A percentile compares a stretch with the other conserved stretches of the same genome.
phyloP scores from a whole-genome alignment of 257 asterid genomes.

The Nicotiana attenuata region DNA sequence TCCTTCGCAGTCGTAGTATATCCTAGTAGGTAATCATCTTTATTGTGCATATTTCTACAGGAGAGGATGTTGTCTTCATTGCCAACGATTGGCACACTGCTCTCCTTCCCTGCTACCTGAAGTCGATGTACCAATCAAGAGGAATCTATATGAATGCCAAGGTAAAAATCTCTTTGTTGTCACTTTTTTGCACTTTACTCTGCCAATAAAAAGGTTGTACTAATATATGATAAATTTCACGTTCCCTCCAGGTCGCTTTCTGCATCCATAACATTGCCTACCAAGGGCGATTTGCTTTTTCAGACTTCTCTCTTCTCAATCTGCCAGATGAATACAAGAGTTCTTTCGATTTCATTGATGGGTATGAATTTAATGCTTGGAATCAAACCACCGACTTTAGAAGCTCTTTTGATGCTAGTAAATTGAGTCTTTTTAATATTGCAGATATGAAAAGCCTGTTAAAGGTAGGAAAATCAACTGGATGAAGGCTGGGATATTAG shows the following conservation, averaged over 20 bases:
- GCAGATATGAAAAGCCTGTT: conserved; percentile 70
- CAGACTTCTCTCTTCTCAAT: conserved; percentile 73
- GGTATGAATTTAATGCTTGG: conserved; percentile 39
- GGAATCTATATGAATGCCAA: conserved; percentile 77
- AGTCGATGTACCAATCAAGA: conserved; percentile 69
- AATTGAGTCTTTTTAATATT: conserved; percentile 10
- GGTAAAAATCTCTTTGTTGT: conserved; percentile 28
- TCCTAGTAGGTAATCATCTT: neutral
- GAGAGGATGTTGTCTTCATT: conserved; percentile 83
- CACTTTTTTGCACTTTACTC: neutral
- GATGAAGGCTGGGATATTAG: conserved; percentile 92
- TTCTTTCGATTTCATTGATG: conserved; percentile 88
- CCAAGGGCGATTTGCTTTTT: conserved; percentile 82
- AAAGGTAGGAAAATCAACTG: conserved; percentile 94
- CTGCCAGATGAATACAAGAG: conserved; percentile 70
- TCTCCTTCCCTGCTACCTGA: conserved; percentile 86
- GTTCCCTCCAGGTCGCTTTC: conserved; percentile 56
- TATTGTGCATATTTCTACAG: conserved; percentile 26
- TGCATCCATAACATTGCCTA: conserved; percentile 99
- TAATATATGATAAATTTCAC: conserved; percentile 8
- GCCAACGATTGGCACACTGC: conserved; percentile 99
- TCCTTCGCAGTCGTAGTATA: neutral
- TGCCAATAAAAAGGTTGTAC: neutral
- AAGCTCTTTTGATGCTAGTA: neutral
- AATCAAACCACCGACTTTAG: neutral